Evolutionary conservation across 148 eudicot genomes (phyloP).

Genomic region (Persicaria maculosa): DNA sequence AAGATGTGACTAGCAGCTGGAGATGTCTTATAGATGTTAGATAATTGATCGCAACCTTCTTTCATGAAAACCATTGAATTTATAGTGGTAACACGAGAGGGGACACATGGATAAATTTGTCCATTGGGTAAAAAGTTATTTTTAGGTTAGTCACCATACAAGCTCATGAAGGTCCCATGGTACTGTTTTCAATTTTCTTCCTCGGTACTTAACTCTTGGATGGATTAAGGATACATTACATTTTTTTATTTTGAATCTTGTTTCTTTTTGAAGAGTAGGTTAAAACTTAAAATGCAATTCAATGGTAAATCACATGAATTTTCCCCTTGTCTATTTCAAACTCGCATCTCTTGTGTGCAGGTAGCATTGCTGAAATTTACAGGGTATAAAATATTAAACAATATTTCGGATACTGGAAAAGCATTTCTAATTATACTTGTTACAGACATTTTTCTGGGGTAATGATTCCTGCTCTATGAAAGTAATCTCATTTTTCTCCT

Average conservation of each 20-base stretch:
- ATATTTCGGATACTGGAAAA: constrained; percentile 89
- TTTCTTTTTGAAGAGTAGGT: background rate
- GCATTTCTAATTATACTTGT: constrained; percentile 81
- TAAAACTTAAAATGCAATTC: background rate
- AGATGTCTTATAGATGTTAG: background rate
- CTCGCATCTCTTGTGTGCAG: constrained; percentile 34
- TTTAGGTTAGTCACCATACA: background rate
- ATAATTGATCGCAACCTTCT: background rate
- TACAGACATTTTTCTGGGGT: constrained; percentile 94
- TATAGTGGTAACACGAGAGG: background rate
- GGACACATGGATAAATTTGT: background rate
- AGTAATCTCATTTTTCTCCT: background rate
- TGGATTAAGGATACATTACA: background rate
- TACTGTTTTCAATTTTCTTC: background rate
- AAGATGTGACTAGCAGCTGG: background rate
- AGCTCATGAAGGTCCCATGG: background rate
- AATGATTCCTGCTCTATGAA: constrained; percentile 19
- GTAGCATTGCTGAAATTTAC: constrained; percentile 95
- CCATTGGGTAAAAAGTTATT: background rate
- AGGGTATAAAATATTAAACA: constrained; percentile 83
- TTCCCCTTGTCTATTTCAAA: constrained; percentile 12
- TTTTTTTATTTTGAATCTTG: background rate
- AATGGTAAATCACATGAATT: background rate
- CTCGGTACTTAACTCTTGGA: background rate
- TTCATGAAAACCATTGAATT: background rate